Conservation (phyloP, 1,139 yeast species). For the Blastobotrys illinoisensis region DNA sequence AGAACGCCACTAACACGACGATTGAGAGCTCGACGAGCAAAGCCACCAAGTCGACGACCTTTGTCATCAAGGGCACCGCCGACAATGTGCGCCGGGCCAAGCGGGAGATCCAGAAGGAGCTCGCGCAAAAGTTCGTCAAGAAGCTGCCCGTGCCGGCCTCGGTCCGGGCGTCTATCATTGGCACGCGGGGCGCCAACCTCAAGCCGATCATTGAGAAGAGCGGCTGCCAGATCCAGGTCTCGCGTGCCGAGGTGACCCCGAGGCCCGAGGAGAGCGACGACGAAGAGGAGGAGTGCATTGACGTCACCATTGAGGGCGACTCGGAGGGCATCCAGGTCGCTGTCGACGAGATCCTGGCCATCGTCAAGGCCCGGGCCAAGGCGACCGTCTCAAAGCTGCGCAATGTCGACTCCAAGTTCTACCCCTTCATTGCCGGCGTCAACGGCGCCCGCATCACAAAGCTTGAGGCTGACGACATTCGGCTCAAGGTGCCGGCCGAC, state of each 20-base stretch:
- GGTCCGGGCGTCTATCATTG: slow-evolving; percentile 78
- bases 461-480: slow-evolving; percentile 24
- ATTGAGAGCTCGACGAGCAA: slow-evolving; percentile 82
- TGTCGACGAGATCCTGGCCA: slow-evolving; percentile 59
- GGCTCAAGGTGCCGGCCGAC: slow-evolving; percentile 33
- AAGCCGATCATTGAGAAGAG: slow-evolving; percentile 70
- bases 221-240: slow-evolving; percentile 72
- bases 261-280: slow-evolving; percentile 34
- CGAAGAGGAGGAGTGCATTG: slow-evolving; percentile 49
- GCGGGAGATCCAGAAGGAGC: slow-evolving; percentile 67
- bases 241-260: slow-evolving; percentile 36
- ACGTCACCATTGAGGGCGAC: slow-evolving; percentile 75
- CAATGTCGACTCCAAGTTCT: slow-evolving; percentile 37
- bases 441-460: slow-evolving; percentile 1
- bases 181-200: slow-evolving; percentile 79
- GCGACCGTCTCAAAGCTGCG: slow-evolving; percentile 28
- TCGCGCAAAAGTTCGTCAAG: slow-evolving; percentile 57
- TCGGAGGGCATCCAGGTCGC: slow-evolving; percentile 77
- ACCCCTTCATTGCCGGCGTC: slow-evolving; percentile 25
- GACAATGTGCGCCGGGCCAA: slow-evolving; percentile 66
- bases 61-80: slow-evolving; percentile 74
- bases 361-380: slow-evolving; percentile 62
- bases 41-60: slow-evolving; percentile 74
- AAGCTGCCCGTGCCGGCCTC: slow-evolving; percentile 69
- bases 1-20: slow-evolving; percentile 56